These are phyloP conservation scores for Sphagnum tenellum DNA, from an alignment of 225 moss, liverwort and hornwort species.

Conservation along the genomic window DNA sequence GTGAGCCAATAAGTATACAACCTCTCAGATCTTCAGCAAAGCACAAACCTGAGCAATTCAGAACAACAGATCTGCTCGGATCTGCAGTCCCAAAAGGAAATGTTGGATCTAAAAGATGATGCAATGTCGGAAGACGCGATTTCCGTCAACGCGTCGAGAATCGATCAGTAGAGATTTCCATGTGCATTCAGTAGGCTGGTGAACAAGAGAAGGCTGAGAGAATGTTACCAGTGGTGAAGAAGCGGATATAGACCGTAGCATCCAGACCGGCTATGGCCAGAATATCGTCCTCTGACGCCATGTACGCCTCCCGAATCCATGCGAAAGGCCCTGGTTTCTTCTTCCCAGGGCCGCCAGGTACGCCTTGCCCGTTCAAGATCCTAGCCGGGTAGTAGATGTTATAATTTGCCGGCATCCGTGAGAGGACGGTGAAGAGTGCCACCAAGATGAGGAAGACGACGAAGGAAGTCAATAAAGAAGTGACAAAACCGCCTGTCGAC, in stretches of 20 bases:
- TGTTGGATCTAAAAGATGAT: too few species aligned
- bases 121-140: too few species aligned
- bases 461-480: conserved; percentile 51
- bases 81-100: too few species aligned
- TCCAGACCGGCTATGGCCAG: conserved; percentile 61
- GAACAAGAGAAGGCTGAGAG: too few species aligned
- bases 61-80: too few species aligned
- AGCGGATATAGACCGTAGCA: conserved; percentile 61
- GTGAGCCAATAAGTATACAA: too few species aligned
- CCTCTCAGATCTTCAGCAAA: too few species aligned
- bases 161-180: too few species aligned
- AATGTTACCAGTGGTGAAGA: conserved; percentile 62
- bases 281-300: conserved; percentile 42
- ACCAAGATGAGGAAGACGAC: conserved; percentile 35
- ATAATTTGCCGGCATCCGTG: conserved; percentile 39
- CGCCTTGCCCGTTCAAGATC: conserved; percentile 27
- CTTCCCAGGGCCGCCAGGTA: conserved; percentile 1
- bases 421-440: conserved; percentile 30
- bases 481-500: conserved; percentile 41
- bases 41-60: too few species aligned
- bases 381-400: conserved; percentile 63
- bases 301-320: conserved; percentile 42
- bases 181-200: too few species aligned
- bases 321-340: conserved; percentile 25
- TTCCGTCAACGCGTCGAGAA: too few species aligned